These are phyloP conservation scores for Mycosarcoma mackinlayi DNA, from an alignment of 1,284 basidiomycete species.

Conservation along the genomic window DNA sequence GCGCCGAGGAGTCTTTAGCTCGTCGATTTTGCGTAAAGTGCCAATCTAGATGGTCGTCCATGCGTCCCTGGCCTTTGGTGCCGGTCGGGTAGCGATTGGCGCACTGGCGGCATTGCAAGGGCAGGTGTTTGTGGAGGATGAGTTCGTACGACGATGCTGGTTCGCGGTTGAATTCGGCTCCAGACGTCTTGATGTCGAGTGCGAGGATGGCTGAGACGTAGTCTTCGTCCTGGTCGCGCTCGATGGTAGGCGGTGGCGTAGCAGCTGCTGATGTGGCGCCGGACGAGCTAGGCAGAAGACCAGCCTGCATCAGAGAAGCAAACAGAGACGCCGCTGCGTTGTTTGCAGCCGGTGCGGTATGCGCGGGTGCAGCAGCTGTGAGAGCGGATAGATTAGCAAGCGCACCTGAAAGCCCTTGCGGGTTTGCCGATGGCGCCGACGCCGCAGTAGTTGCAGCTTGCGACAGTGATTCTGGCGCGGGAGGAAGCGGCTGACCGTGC, in stretches of 20 bases:
- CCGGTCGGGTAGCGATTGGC: slow-evolving; percentile 85
- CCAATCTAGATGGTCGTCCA: slow-evolving; percentile 94
- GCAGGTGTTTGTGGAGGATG: slow-evolving; percentile 71
- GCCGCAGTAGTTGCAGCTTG: slow-evolving; percentile 55
- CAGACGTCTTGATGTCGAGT: slow-evolving; percentile 77
- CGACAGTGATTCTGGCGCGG: slow-evolving; percentile 9
- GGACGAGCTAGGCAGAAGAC: slow-evolving; percentile 54
- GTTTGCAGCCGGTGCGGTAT: slow-evolving; percentile 9
- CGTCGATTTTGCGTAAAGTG: slow-evolving; percentile 95
- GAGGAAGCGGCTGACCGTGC: slow-evolving; percentile 27
- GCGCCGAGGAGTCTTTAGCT: slow-evolving; percentile 81
- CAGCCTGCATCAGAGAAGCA: slow-evolving; percentile 61
- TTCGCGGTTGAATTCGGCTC: slow-evolving; percentile 79
- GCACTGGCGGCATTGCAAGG: slow-evolving; percentile 92
- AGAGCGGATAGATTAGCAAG: slow-evolving; percentile 31
- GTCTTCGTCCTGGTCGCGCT: slow-evolving; percentile 69
- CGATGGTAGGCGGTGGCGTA: slow-evolving; percentile 68
- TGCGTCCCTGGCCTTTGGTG: slow-evolving; percentile 77
- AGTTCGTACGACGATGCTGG: slow-evolving; percentile 69
- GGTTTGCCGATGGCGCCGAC: neutral
- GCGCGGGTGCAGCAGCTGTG: slow-evolving; percentile 3
- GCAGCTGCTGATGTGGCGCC: slow-evolving; percentile 52
- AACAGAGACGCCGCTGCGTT: slow-evolving; percentile 53
- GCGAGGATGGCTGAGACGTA: slow-evolving; percentile 80
- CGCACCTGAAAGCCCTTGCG: slow-evolving; percentile 38